Percentiles rank a stretch among this genome's conserved stretches.
Evolutionary conservation across 148 eudicot genomes (phyloP).

Genomic region (Salicornia ramosissima): DNA sequence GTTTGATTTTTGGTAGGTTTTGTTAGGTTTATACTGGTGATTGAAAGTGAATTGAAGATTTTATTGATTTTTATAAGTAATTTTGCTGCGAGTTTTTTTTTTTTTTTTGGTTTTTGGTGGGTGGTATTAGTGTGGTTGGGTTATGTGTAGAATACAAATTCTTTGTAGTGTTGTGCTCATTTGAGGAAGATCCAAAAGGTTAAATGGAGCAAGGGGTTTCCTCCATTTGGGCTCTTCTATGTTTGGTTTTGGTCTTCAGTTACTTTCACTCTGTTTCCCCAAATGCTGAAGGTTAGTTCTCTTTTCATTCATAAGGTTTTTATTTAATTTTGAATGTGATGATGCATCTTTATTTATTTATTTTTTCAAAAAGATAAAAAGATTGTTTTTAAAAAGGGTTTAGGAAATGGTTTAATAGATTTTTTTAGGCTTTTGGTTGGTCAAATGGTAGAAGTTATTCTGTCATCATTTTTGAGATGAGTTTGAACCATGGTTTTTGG

Average conservation of each 20-base stretch:
- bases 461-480: neutral
- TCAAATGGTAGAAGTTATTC: neutral
- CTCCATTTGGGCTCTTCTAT: neutral
- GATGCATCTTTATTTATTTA: neutral
- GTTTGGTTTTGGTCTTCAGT: slow-evolving; percentile 7
- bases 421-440: neutral
- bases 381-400: too few relatives aligned
- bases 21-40: neutral
- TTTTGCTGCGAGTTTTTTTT: neutral
- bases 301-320: neutral
- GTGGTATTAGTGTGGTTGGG: neutral
- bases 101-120: neutral
- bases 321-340: neutral
- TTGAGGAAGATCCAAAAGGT: neutral
- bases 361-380: neutral
- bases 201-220: slow-evolving; percentile 13
- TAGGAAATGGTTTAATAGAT: neutral
- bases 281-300: slow-evolving; percentile 12
- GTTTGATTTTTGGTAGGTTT: neutral
- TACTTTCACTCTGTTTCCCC: neutral
- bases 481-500: neutral
- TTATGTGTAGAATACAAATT: slow-evolving; percentile 2
- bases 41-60: neutral
- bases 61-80: too few relatives aligned
- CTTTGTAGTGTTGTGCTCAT: neutral